Conservation (phyloP, 75 land plant species). For the Pinus taeda region DNA sequence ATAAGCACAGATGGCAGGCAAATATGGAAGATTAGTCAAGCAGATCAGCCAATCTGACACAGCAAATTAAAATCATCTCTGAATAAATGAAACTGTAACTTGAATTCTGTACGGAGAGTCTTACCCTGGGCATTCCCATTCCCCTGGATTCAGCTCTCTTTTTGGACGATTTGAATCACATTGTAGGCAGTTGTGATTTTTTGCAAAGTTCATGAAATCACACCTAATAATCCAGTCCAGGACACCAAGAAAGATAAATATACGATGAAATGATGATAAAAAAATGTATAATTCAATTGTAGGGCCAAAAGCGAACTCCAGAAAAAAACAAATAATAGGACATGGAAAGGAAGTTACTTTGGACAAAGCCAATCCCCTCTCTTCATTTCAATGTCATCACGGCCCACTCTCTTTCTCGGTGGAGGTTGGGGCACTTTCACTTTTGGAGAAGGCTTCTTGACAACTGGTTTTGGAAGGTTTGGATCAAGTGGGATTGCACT, state of each 20-base stretch:
- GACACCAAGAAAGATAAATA: conserved; percentile 3
- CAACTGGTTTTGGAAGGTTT: conserved; percentile 62
- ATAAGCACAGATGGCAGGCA: not conserved
- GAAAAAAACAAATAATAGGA: not conserved
- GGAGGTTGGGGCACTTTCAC: conserved; percentile 69
- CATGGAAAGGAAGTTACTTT: conserved; percentile 40
- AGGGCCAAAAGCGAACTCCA: not conserved
- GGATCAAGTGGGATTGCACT: conserved; percentile 86
- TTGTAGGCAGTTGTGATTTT: conserved; percentile 79
- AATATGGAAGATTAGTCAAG: not conserved
- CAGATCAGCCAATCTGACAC: not conserved
- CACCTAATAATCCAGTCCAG: conserved; percentile 53
- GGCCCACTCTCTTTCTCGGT: conserved; percentile 60
- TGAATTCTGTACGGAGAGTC: not conserved
- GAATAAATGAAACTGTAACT: conserved; percentile 1
- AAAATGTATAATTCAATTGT: not conserved
- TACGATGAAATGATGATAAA: conserved; percentile 1
- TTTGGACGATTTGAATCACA: conserved; percentile 81
- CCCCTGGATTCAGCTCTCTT: conserved; percentile 76
- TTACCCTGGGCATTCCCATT: conserved; percentile 86
- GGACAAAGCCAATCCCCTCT: conserved; percentile 87
- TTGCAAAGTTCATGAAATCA: conserved; percentile 83
- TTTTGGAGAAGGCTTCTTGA: conserved; percentile 60
- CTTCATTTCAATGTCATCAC: conserved; percentile 68
- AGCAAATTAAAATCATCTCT: not conserved